Evolutionary conservation across 208 protist species (phyloP).

Genomic region (Wallacemonas sp.): DNA sequence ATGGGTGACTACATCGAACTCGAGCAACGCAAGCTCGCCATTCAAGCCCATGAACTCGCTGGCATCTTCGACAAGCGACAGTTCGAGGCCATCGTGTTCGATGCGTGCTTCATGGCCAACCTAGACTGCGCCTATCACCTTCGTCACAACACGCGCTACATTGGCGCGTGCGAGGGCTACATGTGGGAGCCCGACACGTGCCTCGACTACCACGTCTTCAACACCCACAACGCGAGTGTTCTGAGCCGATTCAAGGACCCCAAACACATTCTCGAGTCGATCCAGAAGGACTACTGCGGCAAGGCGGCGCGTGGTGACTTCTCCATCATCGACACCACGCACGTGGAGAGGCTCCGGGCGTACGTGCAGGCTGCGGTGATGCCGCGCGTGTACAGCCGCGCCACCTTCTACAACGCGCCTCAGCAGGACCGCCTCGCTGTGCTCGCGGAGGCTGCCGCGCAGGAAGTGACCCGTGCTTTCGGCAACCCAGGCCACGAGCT

Average conservation of each 20-base stretch:
- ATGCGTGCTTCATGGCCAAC: slow-evolving; percentile 90
- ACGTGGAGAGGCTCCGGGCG: slow-evolving; percentile 53
- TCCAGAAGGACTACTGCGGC: slow-evolving; percentile 77
- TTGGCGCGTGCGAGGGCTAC: slow-evolving; percentile 85
- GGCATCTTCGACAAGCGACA: slow-evolving; percentile 49
- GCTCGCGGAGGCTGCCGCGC: slow-evolving; percentile 46
- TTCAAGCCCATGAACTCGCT: slow-evolving; percentile 83
- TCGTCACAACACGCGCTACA: slow-evolving; percentile 80
- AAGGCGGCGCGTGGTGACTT: slow-evolving; percentile 74
- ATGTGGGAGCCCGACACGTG: slow-evolving; percentile 82
- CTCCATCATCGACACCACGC: slow-evolving; percentile 70
- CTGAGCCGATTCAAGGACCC: slow-evolving; percentile 75
- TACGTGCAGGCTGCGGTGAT: slow-evolving; percentile 75
- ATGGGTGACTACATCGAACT: slow-evolving; percentile 90
- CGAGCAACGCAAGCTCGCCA: slow-evolving; percentile 46
- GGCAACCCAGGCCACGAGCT: slow-evolving; percentile 35
- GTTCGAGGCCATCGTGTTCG: slow-evolving; percentile 87
- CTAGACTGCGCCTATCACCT: slow-evolving; percentile 84
- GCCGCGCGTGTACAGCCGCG: slow-evolving; percentile 74
- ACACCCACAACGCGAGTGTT: slow-evolving; percentile 69
- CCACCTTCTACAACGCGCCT: slow-evolving; percentile 62
- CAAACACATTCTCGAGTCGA: slow-evolving; percentile 50
- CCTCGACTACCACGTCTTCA: slow-evolving; percentile 83
- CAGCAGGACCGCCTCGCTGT: slow-evolving; percentile 57
- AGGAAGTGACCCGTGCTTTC: slow-evolving; percentile 26